A percentile compares a stretch with the other conserved stretches of the same genome.
phyloP scores from a whole-genome alignment of 768 basidiomycete species.

The Mrakia frigida region DNA sequence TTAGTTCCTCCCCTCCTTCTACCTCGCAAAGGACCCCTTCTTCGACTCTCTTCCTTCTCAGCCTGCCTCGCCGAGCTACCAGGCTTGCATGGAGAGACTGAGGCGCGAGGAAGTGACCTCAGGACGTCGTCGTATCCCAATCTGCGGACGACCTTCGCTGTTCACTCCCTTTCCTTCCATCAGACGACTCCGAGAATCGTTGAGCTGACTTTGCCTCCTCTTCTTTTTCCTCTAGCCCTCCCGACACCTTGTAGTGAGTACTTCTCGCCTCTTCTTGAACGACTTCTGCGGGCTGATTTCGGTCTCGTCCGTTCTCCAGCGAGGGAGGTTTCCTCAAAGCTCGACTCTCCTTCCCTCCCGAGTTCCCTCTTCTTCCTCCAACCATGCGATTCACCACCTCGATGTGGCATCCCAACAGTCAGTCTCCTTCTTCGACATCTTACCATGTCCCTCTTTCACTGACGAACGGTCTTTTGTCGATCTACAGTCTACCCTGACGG shows the following conservation, averaged over 20 bases:
- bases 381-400: conserved; percentile 63
- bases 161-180: background rate
- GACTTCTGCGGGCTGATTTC: background rate
- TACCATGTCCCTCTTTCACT: background rate
- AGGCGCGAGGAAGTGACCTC: background rate
- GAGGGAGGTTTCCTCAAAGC: conserved; percentile 97
- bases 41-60: background rate
- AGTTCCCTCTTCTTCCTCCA: conserved; percentile 85
- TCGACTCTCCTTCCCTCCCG: conserved; percentile 76
- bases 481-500: conserved; percentile 46
- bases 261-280: background rate
- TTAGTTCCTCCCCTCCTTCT: background rate
- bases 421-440: conserved; percentile 21
- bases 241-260: conserved; percentile 84
- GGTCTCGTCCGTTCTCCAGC: conserved; percentile 47
- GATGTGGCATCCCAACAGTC: conserved; percentile 51
- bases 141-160: conserved; percentile 12
- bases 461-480: background rate
- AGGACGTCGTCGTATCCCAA: background rate
- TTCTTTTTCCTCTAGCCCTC: conserved; percentile 56
- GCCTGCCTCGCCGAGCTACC: background rate
- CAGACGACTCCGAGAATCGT: background rate
- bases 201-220: conserved; percentile 2
- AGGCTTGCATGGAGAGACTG: background rate
- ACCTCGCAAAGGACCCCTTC: background rate